Conservation (phyloP, 768 basidiomycete species). For the Mycena capillaripes region DNA sequence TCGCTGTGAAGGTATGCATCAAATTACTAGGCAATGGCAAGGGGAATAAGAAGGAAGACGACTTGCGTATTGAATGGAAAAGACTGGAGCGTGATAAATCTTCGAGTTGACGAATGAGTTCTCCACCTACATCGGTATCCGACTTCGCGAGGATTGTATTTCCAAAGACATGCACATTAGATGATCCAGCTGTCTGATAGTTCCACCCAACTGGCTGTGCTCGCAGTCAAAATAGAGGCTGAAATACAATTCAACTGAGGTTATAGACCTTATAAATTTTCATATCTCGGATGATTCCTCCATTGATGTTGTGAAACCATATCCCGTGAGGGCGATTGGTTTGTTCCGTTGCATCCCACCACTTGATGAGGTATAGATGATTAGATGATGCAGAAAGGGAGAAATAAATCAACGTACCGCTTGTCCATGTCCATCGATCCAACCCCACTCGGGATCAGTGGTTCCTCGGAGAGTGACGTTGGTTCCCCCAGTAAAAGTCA, state of each 20-base stretch:
- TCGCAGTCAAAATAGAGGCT: constrained; percentile 9
- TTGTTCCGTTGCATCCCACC: constrained; percentile 55
- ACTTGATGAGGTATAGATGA: constrained; percentile 39
- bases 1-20: constrained; percentile 21
- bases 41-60: constrained; percentile 17
- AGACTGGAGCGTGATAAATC: constrained; percentile 22
- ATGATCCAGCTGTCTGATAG: constrained; percentile 49
- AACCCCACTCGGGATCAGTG: constrained; percentile 53
- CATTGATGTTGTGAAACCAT: constrained; percentile 49
- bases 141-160: constrained; percentile 54
- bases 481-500: constrained; percentile 49
- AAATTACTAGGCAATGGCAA: constrained; percentile 9
- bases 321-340: constrained; percentile 51
- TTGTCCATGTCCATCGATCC: constrained; percentile 56
- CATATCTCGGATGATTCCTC: constrained; percentile 50
- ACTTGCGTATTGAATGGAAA: constrained; percentile 44
- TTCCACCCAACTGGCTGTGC: constrained; percentile 53
- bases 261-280: constrained; percentile 44
- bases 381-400: constrained; percentile 21
- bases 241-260: constrained; percentile 29
- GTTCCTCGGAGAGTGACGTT: constrained; percentile 56
- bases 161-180: constrained; percentile 49
- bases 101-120: constrained; percentile 14
- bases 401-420: constrained; percentile 20
- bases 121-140: constrained; percentile 36